Evolutionary conservation across 1,139 yeast genomes (phyloP).

Genomic region (Magnusiomyces magnusii): DNA sequence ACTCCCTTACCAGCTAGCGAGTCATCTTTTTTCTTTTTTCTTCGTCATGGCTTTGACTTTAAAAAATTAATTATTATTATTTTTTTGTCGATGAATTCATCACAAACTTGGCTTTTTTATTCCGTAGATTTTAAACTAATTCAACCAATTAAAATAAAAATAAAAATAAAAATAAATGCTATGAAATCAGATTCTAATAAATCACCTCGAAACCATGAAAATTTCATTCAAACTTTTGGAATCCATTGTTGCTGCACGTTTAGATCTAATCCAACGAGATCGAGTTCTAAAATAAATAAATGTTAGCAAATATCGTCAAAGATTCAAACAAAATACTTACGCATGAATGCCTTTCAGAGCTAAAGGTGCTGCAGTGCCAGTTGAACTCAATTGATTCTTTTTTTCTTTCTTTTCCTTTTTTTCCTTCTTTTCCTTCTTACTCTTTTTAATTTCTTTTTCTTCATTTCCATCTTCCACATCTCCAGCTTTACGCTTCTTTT

Average conservation of each 20-base stretch:
- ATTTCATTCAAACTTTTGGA: conserved; percentile 83
- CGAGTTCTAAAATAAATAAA: conserved; percentile 39
- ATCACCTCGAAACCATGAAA: conserved; percentile 56
- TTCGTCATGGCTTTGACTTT: background rate
- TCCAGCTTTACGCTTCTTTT: conserved; percentile 15
- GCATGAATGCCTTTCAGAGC: conserved; percentile 6
- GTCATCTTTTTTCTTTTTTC: background rate
- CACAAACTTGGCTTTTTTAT: background rate
- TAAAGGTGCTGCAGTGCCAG: conserved; percentile 5
- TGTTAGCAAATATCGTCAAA: background rate
- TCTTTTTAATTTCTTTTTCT: background rate
- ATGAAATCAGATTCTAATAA: background rate
- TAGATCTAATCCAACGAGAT: conserved; percentile 79
- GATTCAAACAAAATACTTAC: background rate
- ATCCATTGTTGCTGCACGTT: conserved; percentile 86
- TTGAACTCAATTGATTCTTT: conserved; percentile 19
- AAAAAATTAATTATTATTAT: background rate
- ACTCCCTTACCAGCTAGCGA: background rate
- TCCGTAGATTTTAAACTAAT: background rate
- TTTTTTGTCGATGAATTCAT: background rate
- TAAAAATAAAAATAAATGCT: background rate
- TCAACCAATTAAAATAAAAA: too few relatives aligned
- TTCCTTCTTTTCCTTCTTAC: background rate
- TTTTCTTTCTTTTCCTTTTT: conserved; percentile 12
- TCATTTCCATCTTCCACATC: background rate